Evolutionary conservation across 495 filamentous ascomycete genomes (phyloP).

Genomic region (Astrothelium subdiscretum): DNA sequence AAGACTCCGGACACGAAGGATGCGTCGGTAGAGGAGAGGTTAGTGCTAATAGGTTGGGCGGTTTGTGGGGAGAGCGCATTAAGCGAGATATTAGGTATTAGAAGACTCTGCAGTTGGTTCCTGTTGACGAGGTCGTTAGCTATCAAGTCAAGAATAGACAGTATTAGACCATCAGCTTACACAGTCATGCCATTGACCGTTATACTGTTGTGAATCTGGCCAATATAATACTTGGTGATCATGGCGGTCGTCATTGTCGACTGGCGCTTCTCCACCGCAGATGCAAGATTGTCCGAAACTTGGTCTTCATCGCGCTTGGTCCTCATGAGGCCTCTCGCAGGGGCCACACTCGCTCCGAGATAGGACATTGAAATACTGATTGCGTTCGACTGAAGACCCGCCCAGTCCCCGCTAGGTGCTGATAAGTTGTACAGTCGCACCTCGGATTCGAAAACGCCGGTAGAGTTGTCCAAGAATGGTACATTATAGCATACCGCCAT

Average conservation of each 20-base stretch:
- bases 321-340: slow-evolving; percentile 12
- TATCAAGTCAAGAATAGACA: not conserved
- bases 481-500: slow-evolving; percentile 74
- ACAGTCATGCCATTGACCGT: slow-evolving; percentile 20
- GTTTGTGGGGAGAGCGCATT: slow-evolving; percentile 33
- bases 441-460: slow-evolving; percentile 60
- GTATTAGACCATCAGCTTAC: slow-evolving; percentile 15
- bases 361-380: slow-evolving; percentile 50
- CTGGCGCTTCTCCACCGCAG: not conserved
- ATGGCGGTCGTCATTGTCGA: not conserved
- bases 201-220: slow-evolving; percentile 20
- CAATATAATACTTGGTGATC: slow-evolving; percentile 14
- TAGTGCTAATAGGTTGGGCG: slow-evolving; percentile 41
- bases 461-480: slow-evolving; percentile 45
- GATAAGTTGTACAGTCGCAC: slow-evolving; percentile 55
- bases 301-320: slow-evolving; percentile 6
- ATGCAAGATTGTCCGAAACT: slow-evolving; percentile 2
- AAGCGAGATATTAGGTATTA: slow-evolving; percentile 53
- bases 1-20: slow-evolving; percentile 62
- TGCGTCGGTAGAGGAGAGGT: slow-evolving; percentile 52
- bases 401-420: slow-evolving; percentile 44
- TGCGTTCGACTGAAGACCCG: slow-evolving; percentile 39
- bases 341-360: slow-evolving; percentile 42
- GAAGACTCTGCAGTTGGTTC: slow-evolving; percentile 41
- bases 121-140: slow-evolving; percentile 10